A percentile compares a stretch with the other conserved stretches of the same genome.
phyloP scores from a whole-genome alignment of 1,284 basidiomycete species.

The Trichosporon ovoides region DNA sequence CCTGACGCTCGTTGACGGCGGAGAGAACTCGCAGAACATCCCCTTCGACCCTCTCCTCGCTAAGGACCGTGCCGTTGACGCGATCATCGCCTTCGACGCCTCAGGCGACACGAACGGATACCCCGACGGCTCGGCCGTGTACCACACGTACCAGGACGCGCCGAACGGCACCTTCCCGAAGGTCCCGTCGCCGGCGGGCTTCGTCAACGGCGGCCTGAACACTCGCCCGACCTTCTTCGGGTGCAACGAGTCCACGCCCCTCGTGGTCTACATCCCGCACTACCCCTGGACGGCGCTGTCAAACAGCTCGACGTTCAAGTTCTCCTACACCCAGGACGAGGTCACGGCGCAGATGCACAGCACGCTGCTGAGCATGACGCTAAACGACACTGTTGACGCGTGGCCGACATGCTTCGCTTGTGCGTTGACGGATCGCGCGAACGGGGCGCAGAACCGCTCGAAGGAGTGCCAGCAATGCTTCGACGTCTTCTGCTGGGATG shows the following conservation, averaged over 20 bases:
- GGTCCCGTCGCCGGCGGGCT: conserved; percentile 50
- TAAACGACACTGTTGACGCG: conserved; percentile 35
- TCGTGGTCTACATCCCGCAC: conserved; percentile 50
- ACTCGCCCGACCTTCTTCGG: conserved; percentile 51
- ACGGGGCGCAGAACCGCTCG: conserved; percentile 28
- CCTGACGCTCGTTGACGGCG: conserved; percentile 51
- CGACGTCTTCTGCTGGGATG: conserved; percentile 46
- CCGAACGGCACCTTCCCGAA: conserved; percentile 39
- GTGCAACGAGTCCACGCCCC: conserved; percentile 46
- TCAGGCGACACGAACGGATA: conserved; percentile 52
- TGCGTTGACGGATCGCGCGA: conserved; percentile 47
- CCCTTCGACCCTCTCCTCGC: conserved; percentile 53
- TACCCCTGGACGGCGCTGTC: conserved; percentile 50
- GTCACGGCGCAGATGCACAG: conserved; percentile 35
- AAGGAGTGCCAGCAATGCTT: conserved; percentile 43
- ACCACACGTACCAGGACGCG: conserved; percentile 33
- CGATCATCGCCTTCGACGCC: conserved; percentile 53
- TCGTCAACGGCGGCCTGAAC: conserved; percentile 54
- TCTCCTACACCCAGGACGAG: conserved; percentile 43
- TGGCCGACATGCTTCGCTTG: conserved; percentile 50
- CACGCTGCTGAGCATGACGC: conserved; percentile 30
- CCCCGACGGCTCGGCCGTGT: conserved; percentile 53
- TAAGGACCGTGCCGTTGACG: conserved; percentile 51
- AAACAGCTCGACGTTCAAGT: conserved; percentile 47
- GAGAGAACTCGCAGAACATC: conserved; percentile 50